These are phyloP conservation scores for Coemansia sp. DNA, from an alignment of 371 early-diverging fungal genomes.

Conservation along the genomic window DNA sequence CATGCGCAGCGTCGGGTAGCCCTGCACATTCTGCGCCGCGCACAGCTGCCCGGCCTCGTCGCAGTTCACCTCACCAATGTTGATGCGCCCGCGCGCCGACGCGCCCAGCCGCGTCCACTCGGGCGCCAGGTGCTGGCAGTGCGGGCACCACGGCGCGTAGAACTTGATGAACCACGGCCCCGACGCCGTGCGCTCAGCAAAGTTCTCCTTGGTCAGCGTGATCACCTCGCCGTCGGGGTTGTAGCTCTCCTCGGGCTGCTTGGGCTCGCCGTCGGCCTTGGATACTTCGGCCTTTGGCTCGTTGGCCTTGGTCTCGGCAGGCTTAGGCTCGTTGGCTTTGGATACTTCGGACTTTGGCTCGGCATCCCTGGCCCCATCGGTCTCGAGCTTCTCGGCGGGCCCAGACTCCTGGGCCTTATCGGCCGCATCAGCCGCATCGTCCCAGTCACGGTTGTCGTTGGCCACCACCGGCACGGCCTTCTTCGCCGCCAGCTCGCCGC, in stretches of 20 bases:
- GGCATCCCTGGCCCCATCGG: not conserved
- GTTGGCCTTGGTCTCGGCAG: not conserved
- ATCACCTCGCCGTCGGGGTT: constrained; percentile 55
- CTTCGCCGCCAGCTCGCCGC: constrained; percentile 27
- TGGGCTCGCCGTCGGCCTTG: not conserved
- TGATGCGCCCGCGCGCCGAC: constrained; percentile 64
- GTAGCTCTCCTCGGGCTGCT: constrained; percentile 12
- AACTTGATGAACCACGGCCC: constrained; percentile 72
- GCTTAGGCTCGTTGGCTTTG: not conserved
- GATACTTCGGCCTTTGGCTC: not conserved
- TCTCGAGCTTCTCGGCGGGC: not conserved
- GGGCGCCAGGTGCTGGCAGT: constrained; percentile 82
- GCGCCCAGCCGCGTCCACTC: constrained; percentile 71
- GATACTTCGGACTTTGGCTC: no score
- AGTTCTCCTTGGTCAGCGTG: constrained; percentile 50
- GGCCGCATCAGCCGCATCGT: constrained; percentile 17
- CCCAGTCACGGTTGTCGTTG: constrained; percentile 47
- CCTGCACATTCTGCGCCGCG: constrained; percentile 61
- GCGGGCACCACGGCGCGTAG: constrained; percentile 86
- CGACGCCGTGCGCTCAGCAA: constrained; percentile 42
- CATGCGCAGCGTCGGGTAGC: constrained; percentile 83
- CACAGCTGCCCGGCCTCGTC: constrained; percentile 60
- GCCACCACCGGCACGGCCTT: constrained; percentile 18
- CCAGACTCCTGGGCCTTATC: constrained; percentile 9
- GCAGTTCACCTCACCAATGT: constrained; percentile 86